These are phyloP conservation scores for Gamarada debralockiae DNA, from an alignment of 495 filamentous ascomycete genomes.

Conservation along the genomic window DNA sequence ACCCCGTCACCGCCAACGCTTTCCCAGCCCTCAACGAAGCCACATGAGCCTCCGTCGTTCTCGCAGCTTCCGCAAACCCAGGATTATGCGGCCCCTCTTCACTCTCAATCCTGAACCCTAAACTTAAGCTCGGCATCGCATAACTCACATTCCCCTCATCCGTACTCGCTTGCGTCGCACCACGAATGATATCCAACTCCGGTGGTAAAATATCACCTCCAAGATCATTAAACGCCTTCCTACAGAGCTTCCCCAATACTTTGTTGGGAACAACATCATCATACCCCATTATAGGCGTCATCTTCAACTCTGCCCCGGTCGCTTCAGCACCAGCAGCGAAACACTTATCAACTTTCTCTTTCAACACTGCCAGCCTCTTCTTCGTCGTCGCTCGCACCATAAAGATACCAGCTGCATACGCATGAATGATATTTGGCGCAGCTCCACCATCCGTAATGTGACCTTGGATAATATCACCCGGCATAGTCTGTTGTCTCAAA, in stretches of 20 bases:
- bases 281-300: slow-evolving; percentile 24
- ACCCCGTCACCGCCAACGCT: slow-evolving; percentile 7
- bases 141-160: slow-evolving; percentile 64
- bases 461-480: slow-evolving; percentile 15
- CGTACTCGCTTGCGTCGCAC: slow-evolving; percentile 52
- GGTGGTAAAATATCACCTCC: slow-evolving; percentile 5
- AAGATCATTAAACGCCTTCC: slow-evolving; percentile 4
- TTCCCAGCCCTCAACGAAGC: slow-evolving; percentile 9
- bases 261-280: slow-evolving; percentile 13
- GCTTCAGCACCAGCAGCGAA: slow-evolving; percentile 16
- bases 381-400: slow-evolving; percentile 6
- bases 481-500: slow-evolving; percentile 15
- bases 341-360: slow-evolving; percentile 8
- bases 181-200: slow-evolving; percentile 44
- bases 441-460: slow-evolving; percentile 15
- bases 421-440: slow-evolving; percentile 20
- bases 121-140: slow-evolving; percentile 56
- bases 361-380: background rate
- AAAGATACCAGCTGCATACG: slow-evolving; percentile 10
- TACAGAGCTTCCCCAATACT: slow-evolving; percentile 4
- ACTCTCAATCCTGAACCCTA: slow-evolving; percentile 52
- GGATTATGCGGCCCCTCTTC: slow-evolving; percentile 55
- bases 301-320: slow-evolving; percentile 30
- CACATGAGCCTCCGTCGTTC: slow-evolving; percentile 8
- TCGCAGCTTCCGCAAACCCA: slow-evolving; percentile 42